Evolutionary conservation across 306 rosid species (phyloP), one percentile per base, ranked within the genome.

Genomic region (Styphnolobium japonicum): DNA sequence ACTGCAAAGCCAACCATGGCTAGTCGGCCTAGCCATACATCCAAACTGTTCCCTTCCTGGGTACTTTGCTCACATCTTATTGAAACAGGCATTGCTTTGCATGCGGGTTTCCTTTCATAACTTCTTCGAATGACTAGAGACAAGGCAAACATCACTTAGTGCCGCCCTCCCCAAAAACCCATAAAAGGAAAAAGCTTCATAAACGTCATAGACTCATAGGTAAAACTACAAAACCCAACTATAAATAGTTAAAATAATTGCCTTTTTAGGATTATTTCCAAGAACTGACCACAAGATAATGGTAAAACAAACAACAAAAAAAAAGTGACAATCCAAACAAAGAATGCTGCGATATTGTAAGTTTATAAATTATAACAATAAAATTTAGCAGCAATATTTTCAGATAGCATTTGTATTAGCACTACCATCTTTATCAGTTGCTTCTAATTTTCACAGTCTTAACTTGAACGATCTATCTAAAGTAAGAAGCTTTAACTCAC

Each of bases 1-100:
- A 57, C 82, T 15, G 98, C 90, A 85, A 95, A 95, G 49, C 98
- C 96, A 73, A 95, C 80, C 98, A 95, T 95, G 62, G 96, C 98
- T 7, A 80, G n/a, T 78, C 98, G 87, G 61, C 98, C 96, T 3
- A 93, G 87, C 98, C 97, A 93, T 36, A 92, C 90, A 77, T 95
- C 98, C 89, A 93, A 67, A 81, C 88, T 65, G 53, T 58, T 86
- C 12, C 89, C 90, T 45, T 76, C 86, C 80, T 84, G 80, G n/a
- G 89, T 65, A 42, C 84, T 83, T 83, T 93, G 98, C 82, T 91
- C 97, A 71, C 98, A 83, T 80, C 91, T 89, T 82, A 93, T 72
- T 4, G 97, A 82, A 67, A 93, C 73, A 11, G 92, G 69, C 80
- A 58, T 75, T 63, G 93, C 87, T 74, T 79, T 91, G 71, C 75